Base-by-base conservation (phyloP, 257 asterid genomes). In the Ocimum tenuiflorum region DNA sequence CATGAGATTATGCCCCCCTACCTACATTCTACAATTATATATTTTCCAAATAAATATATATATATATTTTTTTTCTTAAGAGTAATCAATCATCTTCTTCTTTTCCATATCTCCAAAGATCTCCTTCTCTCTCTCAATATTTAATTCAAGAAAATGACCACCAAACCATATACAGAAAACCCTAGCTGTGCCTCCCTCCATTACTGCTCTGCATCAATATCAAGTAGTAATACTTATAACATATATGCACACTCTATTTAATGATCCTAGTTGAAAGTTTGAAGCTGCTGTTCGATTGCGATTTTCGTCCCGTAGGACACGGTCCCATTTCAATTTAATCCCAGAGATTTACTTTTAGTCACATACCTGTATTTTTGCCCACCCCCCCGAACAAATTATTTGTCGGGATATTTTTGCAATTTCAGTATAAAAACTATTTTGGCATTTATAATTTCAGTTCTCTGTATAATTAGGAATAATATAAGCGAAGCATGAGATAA, bases 41-140 rank as follows among this genome's bases (percentile, higher is more conserved):
- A n/a, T 23, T 23, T 39, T 36, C 50, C 46, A 59, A 47, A 60
- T 27, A n/a, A n/a, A n/a, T n/a, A n/a, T n/a, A n/a, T n/a, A n/a
- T n/a, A n/a, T n/a, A n/a, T n/a, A n/a, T n/a, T 47, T 57, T 19
- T 58, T 69, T 81, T 80, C 83, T 82, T 73, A 68, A 42, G 80
- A 61, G 85, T 80, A 82, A 82, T 83, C 77, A 82, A 82, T 83
- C 77, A 76, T 83, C 78, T 42, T 65, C 73, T 74, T 78, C 74
- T 68, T 60, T 83, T 63, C 75, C 85, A 79, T 81, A 87, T 85
- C 92, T 80, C 75, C 24, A 23, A 69, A 85, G 95, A 87, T 85
- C 77, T 76, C 77, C 54, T 68, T 55, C 68, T 57, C 65, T 9
- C 62, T 42, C 43, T 27, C 70, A 12, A 63, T 50, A 65, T 74